phyloP scores from a whole-genome alignment of 345 rosid genomes.

The Syzygium aqueum region DNA sequence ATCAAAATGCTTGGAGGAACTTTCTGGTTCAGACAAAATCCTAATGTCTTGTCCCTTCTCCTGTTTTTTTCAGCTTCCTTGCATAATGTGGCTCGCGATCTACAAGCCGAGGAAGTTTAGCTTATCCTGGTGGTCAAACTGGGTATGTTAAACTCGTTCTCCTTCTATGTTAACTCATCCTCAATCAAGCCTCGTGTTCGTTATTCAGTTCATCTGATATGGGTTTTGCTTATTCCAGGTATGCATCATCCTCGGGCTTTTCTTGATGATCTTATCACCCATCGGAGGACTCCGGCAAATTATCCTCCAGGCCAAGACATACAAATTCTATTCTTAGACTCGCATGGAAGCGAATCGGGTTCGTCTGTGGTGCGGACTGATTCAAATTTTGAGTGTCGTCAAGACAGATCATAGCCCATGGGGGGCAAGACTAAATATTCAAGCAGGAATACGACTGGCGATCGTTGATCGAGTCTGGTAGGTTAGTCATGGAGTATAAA shows the following conservation, averaged over 20 bases:
- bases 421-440: not conserved
- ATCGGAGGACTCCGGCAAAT: slow-evolving; percentile 82
- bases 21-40: not conserved
- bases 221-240: slow-evolving; percentile 33
- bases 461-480: not conserved
- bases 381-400: not conserved
- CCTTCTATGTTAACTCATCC: not conserved
- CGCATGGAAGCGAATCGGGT: not conserved
- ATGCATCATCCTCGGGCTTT: slow-evolving; percentile 52
- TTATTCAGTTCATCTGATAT: not conserved
- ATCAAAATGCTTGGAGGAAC: not conserved
- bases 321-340: slow-evolving; percentile 49
- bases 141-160: slow-evolving; percentile 31
- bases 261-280: slow-evolving; percentile 62
- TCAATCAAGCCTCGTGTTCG: not conserved
- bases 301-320: slow-evolving; percentile 42
- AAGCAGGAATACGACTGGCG: not conserved
- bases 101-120: slow-evolving; percentile 63
- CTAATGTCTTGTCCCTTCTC: not conserved
- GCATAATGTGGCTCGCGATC: slow-evolving; percentile 66
- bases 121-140: slow-evolving; percentile 63
- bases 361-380: not conserved
- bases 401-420: not conserved
- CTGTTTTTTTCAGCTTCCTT: slow-evolving; percentile 45
- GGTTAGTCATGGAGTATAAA: not conserved